Base-by-base conservation (phyloP, 176 grass and related monocot species). In the Cenchrus purpureus region DNA sequence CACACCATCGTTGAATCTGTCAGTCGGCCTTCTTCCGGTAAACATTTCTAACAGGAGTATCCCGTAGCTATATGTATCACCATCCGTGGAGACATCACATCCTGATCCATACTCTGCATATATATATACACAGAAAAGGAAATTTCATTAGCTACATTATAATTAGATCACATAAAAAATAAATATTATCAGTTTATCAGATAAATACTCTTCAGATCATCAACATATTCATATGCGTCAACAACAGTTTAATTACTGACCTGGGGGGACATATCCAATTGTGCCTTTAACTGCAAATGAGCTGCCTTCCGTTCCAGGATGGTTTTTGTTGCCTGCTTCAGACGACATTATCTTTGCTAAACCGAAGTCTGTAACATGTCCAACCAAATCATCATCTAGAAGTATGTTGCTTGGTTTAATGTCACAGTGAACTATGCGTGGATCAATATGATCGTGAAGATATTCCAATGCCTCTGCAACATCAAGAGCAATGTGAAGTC, bases 341-440 rank as follows among this genome's bases (percentile, higher is more conserved):
- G 3, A 54, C 43, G 42, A 17, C 40, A 64, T 65, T 74, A 86
- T 65, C 37, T 73, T 86, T 57, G 84, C 46, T 10, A 90, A 37
- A 13, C 88, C 88, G 10, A 90, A 90, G 49, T 90, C 88, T 14
- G 20, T 43, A 1, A 90, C 25, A 55, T 78, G 84, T 43, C 84
- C 84, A 32, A 8, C 73, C 83, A 90, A 77, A 20, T 86, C 62
- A 17, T 90, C 72, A 63, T 65, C 84, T 6, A 90, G 88, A 65
- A 90, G 84, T 48, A 90, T 68, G 5, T 90, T 90, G n/a, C 88
- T 86, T 14, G 84, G 88, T 64, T 90, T 90, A 32, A 90, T 79
- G 79, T 90, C 88, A 65, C 88, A 90, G 20, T 90, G 88, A n/a
- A 60, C 64, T 4, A 90, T 72, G 51, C 72, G 73, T 37, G 78